These are phyloP conservation scores for Colletotrichum sp. DNA, from an alignment of 2,329 filamentous ascomycete genomes.

Conservation along the genomic window DNA sequence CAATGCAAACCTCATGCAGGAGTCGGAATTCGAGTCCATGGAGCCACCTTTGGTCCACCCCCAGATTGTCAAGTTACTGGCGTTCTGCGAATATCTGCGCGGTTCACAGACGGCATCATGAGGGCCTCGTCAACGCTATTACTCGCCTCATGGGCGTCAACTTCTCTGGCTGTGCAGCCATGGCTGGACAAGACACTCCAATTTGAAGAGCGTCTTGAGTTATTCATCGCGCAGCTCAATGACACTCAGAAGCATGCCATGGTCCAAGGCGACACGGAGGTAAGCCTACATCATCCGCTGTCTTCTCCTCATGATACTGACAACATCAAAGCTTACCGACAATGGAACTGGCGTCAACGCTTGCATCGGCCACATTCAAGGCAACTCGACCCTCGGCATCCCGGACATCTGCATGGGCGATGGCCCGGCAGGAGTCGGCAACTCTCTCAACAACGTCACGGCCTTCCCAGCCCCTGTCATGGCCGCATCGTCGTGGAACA, in stretches of 20 bases:
- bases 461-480: background rate
- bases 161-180: background rate
- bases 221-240: background rate
- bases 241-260: background rate
- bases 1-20: background rate
- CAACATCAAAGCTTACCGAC: background rate
- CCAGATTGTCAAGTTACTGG: background rate
- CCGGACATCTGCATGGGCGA: background rate
- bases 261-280: background rate
- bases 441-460: background rate
- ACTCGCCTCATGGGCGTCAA: background rate
- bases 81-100: background rate
- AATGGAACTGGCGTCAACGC: constrained; percentile 5
- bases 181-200: background rate
- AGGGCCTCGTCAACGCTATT: background rate
- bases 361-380: background rate
- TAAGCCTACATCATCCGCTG: background rate
- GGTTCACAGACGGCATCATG: background rate
- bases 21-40: background rate
- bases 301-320: background rate
- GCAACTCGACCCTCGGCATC: background rate
- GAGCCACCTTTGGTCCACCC: background rate
- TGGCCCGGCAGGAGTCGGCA: background rate
- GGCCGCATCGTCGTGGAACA: constrained; percentile 32
- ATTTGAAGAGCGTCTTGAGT: background rate